A percentile compares a stretch with the other conserved stretches of the same genome.
These are phyloP conservation scores for Colletotrichum higginsianum DNA, from an alignment of 2,329 filamentous ascomycete species.

Conservation along the genomic window DNA sequence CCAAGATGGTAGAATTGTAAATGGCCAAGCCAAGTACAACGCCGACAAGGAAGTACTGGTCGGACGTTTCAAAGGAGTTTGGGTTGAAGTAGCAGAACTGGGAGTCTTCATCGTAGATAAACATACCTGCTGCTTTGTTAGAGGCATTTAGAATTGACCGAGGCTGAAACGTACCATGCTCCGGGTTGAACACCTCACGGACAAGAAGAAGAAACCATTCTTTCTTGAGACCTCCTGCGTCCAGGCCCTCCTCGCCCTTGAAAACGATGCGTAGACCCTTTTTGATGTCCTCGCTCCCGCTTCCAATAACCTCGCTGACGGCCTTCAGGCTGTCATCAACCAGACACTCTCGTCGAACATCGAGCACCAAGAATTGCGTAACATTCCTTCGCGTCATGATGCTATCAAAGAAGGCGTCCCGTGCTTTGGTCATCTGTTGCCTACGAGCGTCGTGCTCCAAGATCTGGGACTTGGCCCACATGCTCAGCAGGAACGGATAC, in stretches of 20 bases:
- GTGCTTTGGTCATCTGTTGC: conserved; percentile 90
- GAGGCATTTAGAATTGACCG: neutral
- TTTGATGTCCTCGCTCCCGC: conserved; percentile 87
- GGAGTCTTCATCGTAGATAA: conserved; percentile 92
- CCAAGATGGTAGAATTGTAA: conserved; percentile 94
- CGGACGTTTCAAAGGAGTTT: conserved; percentile 88
- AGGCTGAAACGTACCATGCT: conserved; percentile 76
- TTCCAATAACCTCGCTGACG: conserved; percentile 88
- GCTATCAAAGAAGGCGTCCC: conserved; percentile 92
- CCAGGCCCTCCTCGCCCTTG: conserved; percentile 89
- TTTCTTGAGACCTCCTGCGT: conserved; percentile 90
- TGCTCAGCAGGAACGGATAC: conserved; percentile 91
- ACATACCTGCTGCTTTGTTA: conserved; percentile 75
- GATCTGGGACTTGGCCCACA: conserved; percentile 93
- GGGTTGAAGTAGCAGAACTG: conserved; percentile 95
- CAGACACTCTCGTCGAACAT: conserved; percentile 85
- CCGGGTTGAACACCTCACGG: conserved; percentile 90
- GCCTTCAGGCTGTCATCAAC: conserved; percentile 89
- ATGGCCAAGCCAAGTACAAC: conserved; percentile 91
- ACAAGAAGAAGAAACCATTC: conserved; percentile 95
- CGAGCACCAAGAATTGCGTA: conserved; percentile 83
- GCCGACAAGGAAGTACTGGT: conserved; percentile 92
- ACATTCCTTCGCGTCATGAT: conserved; percentile 82
- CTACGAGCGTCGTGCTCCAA: conserved; percentile 89
- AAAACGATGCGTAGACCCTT: conserved; percentile 91